Evolutionary conservation across 2,329 filamentous ascomycete genomes (phyloP).

Genomic region (Onygenales sp.): DNA sequence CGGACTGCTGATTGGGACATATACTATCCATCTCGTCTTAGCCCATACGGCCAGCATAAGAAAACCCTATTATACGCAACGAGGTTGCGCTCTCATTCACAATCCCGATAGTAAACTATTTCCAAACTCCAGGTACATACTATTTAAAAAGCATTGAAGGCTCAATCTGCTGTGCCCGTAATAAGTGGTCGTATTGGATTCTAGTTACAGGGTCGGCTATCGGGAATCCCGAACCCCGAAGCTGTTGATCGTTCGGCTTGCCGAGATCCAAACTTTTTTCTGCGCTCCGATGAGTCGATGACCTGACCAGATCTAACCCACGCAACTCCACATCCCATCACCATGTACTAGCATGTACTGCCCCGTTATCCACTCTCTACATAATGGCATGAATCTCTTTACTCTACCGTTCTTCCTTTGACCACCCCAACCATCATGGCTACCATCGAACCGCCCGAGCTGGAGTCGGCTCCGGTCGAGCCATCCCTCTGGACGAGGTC

Average conservation of each 20-base stretch:
- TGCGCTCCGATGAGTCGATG: background rate
- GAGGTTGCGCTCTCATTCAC: too few species aligned
- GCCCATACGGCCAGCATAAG: too few species aligned
- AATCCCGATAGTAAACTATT: too few species aligned
- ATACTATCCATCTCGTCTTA: too few species aligned
- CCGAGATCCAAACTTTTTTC: background rate
- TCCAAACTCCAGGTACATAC: too few species aligned
- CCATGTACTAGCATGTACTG: background rate
- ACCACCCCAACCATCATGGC: conserved; percentile 7
- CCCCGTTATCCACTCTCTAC: background rate
- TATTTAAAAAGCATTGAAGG: too few species aligned
- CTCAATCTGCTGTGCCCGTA: background rate
- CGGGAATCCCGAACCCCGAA: background rate
- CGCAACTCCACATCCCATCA: background rate
- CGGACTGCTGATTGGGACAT: too few species aligned
- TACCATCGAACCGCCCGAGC: conserved; percentile 19
- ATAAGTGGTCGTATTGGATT: background rate
- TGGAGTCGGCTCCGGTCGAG: conserved; percentile 24
- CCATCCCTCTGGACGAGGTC: conserved; percentile 36
- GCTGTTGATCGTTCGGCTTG: background rate
- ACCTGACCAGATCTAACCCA: background rate
- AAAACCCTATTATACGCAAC: too few species aligned
- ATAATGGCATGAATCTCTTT: background rate
- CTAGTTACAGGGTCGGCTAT: background rate
- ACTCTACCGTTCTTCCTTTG: background rate